Evolutionary conservation across 2,329 filamentous ascomycete genomes (phyloP).

Genomic region (Ambrosiella xylebori): DNA sequence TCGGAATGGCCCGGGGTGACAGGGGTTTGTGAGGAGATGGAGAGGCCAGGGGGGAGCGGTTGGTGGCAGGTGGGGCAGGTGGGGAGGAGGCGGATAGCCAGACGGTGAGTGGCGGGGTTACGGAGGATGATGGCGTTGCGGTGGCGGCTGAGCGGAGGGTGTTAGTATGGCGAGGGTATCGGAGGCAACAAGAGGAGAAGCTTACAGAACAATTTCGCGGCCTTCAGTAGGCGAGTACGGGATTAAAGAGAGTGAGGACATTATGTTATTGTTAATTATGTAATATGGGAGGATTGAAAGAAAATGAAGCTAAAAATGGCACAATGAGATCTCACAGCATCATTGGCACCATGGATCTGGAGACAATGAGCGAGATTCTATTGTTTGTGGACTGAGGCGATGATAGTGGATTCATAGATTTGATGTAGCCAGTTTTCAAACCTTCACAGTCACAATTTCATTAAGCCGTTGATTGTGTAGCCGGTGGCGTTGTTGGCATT

Average conservation of each 20-base stretch:
- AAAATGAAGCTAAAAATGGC: no score
- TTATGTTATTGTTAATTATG: background rate
- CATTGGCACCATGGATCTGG: no score
- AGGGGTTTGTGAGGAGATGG: conserved; percentile 1
- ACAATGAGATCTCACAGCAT: no score
- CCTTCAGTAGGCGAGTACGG: conserved; percentile 58
- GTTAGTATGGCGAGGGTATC: background rate
- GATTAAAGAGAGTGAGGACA: conserved; percentile 44
- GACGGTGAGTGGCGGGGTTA: conserved; percentile 66
- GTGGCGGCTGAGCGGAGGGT: conserved; percentile 48
- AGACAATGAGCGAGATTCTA: no score
- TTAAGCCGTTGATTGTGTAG: no score
- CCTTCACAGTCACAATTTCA: no score
- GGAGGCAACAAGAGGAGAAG: conserved; percentile 16
- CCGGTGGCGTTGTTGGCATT: no score
- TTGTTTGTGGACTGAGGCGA: no score
- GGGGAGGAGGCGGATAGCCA: conserved; percentile 60
- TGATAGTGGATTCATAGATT: no score
- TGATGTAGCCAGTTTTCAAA: no score
- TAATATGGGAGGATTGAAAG: no score
- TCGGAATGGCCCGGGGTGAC: conserved; percentile 31
- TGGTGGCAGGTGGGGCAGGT: conserved; percentile 89
- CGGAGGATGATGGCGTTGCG: conserved; percentile 84
- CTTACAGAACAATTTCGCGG: conserved; percentile 66
- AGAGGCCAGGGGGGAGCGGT: conserved; percentile 30